Evolutionary conservation across 2,329 filamentous ascomycete species (phyloP), one percentile per base, ranked within the genome.

Genomic region (Cytospora chrysosperma): DNA sequence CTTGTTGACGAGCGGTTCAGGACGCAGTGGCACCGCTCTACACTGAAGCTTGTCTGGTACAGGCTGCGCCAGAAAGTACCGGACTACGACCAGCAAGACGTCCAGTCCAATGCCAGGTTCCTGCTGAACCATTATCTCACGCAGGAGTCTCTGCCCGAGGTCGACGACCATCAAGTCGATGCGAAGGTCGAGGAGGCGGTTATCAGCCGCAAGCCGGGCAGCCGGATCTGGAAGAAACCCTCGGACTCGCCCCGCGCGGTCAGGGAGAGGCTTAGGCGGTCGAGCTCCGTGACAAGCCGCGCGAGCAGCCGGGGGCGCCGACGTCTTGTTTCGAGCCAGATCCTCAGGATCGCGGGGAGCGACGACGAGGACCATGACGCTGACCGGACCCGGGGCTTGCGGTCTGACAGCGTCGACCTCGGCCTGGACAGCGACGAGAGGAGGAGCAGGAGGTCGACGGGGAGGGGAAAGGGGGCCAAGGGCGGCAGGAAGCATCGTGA

Each of bases 1-100:
- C 70, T 85, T 28, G 75, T 77, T 7, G 74, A 80, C 60, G 75
- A 77, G 47, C 67, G 71, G 7, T 79, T 77, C 59, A 75, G 78
- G 49, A 69, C 68, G n/a, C 74, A 71, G 34, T 80, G 77, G 73
- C 74, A 74, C 53, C 74, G 75, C 5, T 65, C 68, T 13, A 76
- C 74, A 0, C 77, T 76, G 37, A 71, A 74, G 62, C 70, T 80
- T 4, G 67, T 78, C 5, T 80, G 78, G 78, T 71, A 71, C 56
- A 75, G 78, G 4, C 66, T 79, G 53, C 75, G 73, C 63, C 71
- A 73, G 52, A 70, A 65, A 0, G 72, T 78, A 1, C 75, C 76
- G 0, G 69, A 67, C 6, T 71, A 70, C 63, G 69, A 75, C 21
- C 56, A 65, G 7, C 73, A 72, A 68, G 69, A 70, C 1, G 72